Evolutionary conservation across 495 filamentous ascomycete species (phyloP).

Genomic region (Recurvomyces mirabilis): DNA sequence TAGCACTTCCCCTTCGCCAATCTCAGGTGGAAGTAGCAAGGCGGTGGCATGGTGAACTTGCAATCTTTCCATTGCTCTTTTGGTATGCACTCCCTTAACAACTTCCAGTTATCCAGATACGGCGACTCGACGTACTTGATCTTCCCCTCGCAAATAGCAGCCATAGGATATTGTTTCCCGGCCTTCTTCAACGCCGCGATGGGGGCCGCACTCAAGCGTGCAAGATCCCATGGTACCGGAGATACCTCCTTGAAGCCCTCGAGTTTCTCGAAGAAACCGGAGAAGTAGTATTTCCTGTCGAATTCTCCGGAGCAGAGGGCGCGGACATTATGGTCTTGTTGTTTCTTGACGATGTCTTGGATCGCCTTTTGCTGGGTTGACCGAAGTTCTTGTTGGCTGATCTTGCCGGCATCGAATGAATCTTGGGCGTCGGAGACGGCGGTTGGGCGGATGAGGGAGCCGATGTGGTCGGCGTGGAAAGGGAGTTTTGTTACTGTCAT

Average conservation of each 20-base stretch:
- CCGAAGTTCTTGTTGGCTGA: slow-evolving; percentile 34
- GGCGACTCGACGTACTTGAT: slow-evolving; percentile 25
- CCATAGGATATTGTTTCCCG: slow-evolving; percentile 27
- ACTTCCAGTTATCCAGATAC: slow-evolving; percentile 50
- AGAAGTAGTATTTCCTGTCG: slow-evolving; percentile 46
- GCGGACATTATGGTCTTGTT: slow-evolving; percentile 45
- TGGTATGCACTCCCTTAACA: slow-evolving; percentile 39
- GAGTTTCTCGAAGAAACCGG: slow-evolving; percentile 60
- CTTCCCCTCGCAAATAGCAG: slow-evolving; percentile 51
- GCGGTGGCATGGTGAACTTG: slow-evolving; percentile 54
- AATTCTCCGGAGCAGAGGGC: slow-evolving; percentile 69
- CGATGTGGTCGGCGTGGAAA: slow-evolving; percentile 76
- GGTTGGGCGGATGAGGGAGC: slow-evolving; percentile 69
- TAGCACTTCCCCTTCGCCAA: slow-evolving; percentile 47
- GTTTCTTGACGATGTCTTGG: slow-evolving; percentile 16
- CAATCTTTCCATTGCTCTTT: slow-evolving; percentile 40
- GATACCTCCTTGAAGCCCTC: slow-evolving; percentile 56
- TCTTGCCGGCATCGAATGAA: slow-evolving; percentile 37
- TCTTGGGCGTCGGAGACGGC: slow-evolving; percentile 51
- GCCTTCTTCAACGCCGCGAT: slow-evolving; percentile 21
- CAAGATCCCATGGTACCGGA: slow-evolving; percentile 55
- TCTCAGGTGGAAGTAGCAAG: slow-evolving; percentile 57
- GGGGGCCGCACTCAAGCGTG: slow-evolving; percentile 16
- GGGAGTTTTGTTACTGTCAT: slow-evolving; percentile 39
- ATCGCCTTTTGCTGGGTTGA: slow-evolving; percentile 54